phyloP scores from a whole-genome alignment of 2,329 filamentous ascomycete species.

The Hymenoscyphus albidus region DNA sequence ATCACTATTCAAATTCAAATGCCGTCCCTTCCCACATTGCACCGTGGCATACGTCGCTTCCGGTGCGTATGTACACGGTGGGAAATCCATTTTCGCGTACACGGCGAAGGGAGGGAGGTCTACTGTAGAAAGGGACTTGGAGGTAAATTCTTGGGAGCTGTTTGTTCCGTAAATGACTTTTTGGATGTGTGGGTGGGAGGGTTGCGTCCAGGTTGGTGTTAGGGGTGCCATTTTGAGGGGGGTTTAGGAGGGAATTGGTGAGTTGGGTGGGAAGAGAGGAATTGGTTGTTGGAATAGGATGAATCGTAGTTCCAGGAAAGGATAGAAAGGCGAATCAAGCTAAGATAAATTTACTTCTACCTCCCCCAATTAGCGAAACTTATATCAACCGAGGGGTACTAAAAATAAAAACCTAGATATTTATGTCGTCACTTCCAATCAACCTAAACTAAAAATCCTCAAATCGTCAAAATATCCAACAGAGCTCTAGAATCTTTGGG shows the following conservation, averaged over 20 bases:
- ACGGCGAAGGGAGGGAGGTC: constrained; percentile 58
- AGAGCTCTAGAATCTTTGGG: too few species aligned
- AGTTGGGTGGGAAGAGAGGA: not conserved
- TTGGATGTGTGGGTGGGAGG: constrained; percentile 57
- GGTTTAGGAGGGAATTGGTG: not conserved
- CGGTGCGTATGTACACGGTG: constrained; percentile 54
- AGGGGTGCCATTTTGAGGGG: constrained; percentile 47
- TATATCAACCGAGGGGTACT: not conserved
- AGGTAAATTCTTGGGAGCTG: constrained; percentile 45
- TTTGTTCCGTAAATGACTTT: constrained; percentile 50
- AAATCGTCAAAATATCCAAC: not conserved
- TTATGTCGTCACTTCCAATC: not conserved
- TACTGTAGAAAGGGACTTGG: constrained; percentile 56
- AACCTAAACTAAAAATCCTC: not conserved
- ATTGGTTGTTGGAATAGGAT: not conserved
- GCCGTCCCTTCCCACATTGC: constrained; percentile 52
- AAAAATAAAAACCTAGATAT: not conserved
- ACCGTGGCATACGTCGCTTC: constrained; percentile 62
- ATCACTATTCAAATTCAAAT: constrained; percentile 63
- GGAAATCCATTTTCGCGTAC: constrained; percentile 63
- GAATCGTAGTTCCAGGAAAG: not conserved
- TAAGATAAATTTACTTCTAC: too few species aligned
- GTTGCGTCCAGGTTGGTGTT: constrained; percentile 55
- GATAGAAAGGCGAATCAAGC: too few species aligned
- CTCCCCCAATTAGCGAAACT: too few species aligned